Conservation (phyloP, 768 basidiomycete species). For the Leucosporidium creatinivorum region DNA sequence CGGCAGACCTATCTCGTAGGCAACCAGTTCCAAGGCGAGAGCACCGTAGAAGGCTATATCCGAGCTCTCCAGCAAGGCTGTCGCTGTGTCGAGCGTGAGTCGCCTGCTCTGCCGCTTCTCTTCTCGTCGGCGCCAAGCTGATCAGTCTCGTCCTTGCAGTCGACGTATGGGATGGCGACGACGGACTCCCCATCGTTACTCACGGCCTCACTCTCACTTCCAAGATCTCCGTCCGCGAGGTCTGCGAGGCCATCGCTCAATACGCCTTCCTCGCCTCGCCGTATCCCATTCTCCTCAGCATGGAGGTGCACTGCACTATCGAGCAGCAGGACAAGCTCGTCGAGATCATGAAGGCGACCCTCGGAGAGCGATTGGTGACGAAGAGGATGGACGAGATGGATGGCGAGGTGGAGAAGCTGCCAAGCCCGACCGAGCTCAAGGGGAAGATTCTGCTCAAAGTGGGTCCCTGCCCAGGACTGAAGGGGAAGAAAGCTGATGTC, state of each 20-base stretch:
- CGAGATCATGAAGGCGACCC: constrained; percentile 59
- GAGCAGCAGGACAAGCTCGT: constrained; percentile 73
- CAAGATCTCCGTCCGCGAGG: constrained; percentile 69
- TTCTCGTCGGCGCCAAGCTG: not conserved
- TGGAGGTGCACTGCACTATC: constrained; percentile 78
- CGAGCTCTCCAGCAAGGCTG: constrained; percentile 80
- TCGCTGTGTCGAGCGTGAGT: constrained; percentile 84
- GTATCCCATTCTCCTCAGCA: constrained; percentile 86
- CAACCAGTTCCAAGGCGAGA: constrained; percentile 65
- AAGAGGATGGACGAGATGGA: constrained; percentile 48
- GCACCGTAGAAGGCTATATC: constrained; percentile 87
- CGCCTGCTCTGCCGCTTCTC: not conserved
- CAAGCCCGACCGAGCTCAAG: constrained; percentile 77
- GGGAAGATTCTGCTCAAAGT: constrained; percentile 78
- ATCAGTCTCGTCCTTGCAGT: constrained; percentile 49
- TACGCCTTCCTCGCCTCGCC: constrained; percentile 87
- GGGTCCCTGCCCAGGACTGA: too few species aligned
- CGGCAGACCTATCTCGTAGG: constrained; percentile 71
- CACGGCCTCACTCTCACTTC: constrained; percentile 84
- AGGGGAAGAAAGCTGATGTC: too few species aligned
- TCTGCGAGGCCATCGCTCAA: constrained; percentile 73
- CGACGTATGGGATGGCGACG: constrained; percentile 80
- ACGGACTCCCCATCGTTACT: constrained; percentile 62
- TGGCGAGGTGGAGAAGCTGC: constrained; percentile 47
- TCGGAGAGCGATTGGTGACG: constrained; percentile 53